phyloP scores from a whole-genome alignment of 2,329 filamentous ascomycete species.

The Juglanconis oblonga region DNA sequence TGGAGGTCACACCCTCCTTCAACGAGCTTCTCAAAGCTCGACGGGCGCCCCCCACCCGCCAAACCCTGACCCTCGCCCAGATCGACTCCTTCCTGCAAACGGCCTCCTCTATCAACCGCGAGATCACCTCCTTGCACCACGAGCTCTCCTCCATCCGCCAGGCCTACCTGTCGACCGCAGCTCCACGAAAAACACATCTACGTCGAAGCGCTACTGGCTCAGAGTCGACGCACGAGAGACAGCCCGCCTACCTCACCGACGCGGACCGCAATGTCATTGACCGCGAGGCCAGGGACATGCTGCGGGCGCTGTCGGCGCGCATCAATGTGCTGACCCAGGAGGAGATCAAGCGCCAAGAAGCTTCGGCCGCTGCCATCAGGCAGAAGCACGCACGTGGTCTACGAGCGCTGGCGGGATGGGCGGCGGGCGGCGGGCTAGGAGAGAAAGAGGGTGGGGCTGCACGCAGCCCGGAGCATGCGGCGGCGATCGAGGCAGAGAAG shows the following conservation, averaged over 20 bases:
- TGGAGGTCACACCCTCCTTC: conserved; percentile 67
- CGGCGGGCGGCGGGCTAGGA: conserved; percentile 60
- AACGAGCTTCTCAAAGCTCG: conserved; percentile 64
- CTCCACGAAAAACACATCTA: conserved; percentile 56
- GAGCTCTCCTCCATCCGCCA: conserved; percentile 83
- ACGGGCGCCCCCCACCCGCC: conserved; percentile 47
- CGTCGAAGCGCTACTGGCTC: conserved; percentile 36
- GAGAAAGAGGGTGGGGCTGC: conserved; percentile 29
- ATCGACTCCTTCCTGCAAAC: conserved; percentile 90
- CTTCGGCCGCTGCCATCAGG: conserved; percentile 65
- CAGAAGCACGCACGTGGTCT: conserved; percentile 67
- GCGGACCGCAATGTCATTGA: conserved; percentile 83
- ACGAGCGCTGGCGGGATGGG: conserved; percentile 62
- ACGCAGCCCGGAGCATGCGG: conserved; percentile 62
- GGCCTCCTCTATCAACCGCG: conserved; percentile 87
- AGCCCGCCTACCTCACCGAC: conserved; percentile 65
- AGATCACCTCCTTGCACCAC: conserved; percentile 74
- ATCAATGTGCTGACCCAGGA: conserved; percentile 79
- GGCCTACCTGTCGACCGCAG: conserved; percentile 82
- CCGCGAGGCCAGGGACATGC: conserved; percentile 77
- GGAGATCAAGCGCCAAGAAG: conserved; percentile 77
- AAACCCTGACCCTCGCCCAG: conserved; percentile 43
- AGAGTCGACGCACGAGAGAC: conserved; percentile 35
- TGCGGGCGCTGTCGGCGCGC: conserved; percentile 79
- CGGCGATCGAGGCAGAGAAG: conserved; percentile 68